Percentiles rank a stretch among this genome's conserved stretches.
Evolutionary conservation across 495 filamentous ascomycete genomes (phyloP).

Genomic region (Penicillium flavigenum): DNA sequence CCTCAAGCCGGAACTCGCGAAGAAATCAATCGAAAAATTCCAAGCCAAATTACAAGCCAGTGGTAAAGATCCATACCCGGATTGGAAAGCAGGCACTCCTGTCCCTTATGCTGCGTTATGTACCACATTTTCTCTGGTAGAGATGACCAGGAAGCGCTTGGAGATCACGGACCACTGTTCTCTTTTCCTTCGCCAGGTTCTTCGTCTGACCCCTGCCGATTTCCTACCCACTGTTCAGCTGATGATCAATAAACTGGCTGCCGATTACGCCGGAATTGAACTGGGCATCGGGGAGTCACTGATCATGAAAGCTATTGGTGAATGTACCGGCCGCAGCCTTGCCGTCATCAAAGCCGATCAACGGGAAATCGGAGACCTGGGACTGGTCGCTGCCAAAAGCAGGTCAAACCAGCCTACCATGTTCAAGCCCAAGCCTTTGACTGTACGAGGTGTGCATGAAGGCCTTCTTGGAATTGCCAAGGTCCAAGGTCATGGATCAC

Average conservation of each 20-base stretch:
- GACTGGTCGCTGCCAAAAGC: constrained; percentile 91
- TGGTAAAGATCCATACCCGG: constrained; percentile 80
- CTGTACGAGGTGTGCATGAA: constrained; percentile 81
- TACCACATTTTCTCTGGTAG: constrained; percentile 88
- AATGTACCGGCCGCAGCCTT: constrained; percentile 85
- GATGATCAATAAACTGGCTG: constrained; percentile 97
- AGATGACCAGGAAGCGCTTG: constrained; percentile 88
- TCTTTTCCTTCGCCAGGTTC: constrained; percentile 85
- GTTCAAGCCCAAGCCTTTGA: constrained; percentile 94
- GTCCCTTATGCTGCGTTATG: constrained; percentile 95
- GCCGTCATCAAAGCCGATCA: constrained; percentile 89
- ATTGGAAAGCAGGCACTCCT: constrained; percentile 85
- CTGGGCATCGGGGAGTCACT: constrained; percentile 94
- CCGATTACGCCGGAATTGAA: constrained; percentile 94
- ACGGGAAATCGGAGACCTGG: constrained; percentile 92
- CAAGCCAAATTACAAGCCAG: constrained; percentile 69
- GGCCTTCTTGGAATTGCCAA: constrained; percentile 86
- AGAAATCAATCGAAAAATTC: constrained; percentile 78
- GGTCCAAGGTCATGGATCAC: constrained; percentile 79
- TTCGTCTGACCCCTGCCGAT: constrained; percentile 86
- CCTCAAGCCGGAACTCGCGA: constrained; percentile 70
- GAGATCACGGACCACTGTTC: constrained; percentile 85
- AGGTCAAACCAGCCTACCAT: constrained; percentile 92
- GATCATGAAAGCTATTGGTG: constrained; percentile 97
- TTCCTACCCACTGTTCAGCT: constrained; percentile 83